Conservation (phyloP, 2,329 filamentous ascomycete genomes). For the Ophiostoma australiae region DNA sequence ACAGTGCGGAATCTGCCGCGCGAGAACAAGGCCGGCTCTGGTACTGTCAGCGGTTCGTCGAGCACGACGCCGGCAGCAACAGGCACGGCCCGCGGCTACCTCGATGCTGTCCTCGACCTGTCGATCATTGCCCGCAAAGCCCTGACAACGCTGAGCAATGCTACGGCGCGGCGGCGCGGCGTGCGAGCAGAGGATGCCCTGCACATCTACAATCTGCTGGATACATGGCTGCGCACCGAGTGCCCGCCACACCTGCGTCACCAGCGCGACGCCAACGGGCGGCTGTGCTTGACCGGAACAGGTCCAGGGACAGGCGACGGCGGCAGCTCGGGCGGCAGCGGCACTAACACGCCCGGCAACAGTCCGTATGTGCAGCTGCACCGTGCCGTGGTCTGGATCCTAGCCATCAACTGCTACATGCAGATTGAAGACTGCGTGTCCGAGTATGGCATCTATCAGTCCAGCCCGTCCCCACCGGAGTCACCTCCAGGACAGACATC, state of each 20-base stretch:
- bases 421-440: constrained; percentile 26
- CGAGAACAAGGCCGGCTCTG: neutral
- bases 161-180: constrained; percentile 22
- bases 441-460: constrained; percentile 24
- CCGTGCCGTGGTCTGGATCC: constrained; percentile 26
- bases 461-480: neutral
- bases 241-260: constrained; percentile 21
- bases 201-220: constrained; percentile 18
- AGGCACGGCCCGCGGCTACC: constrained; percentile 24
- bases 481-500: neutral
- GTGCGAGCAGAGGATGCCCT: constrained; percentile 21
- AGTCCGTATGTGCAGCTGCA: constrained; percentile 22
- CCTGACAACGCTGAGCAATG: constrained; percentile 21
- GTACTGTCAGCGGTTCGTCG: too few species aligned
- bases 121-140: constrained; percentile 27
- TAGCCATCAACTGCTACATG: constrained; percentile 29
- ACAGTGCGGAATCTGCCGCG: constrained; percentile 12
- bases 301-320: neutral
- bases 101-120: constrained; percentile 29
- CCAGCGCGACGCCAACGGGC: neutral
- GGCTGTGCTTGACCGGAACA: neutral
- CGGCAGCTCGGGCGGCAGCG: neutral
- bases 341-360: neutral
- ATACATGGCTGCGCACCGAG: constrained; percentile 20
- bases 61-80: neutral